Percentiles rank a stretch among this genome's conserved stretches.
phyloP scores from a whole-genome alignment of 75 land plant genomes.

The Chamaecyparis obtusa region DNA sequence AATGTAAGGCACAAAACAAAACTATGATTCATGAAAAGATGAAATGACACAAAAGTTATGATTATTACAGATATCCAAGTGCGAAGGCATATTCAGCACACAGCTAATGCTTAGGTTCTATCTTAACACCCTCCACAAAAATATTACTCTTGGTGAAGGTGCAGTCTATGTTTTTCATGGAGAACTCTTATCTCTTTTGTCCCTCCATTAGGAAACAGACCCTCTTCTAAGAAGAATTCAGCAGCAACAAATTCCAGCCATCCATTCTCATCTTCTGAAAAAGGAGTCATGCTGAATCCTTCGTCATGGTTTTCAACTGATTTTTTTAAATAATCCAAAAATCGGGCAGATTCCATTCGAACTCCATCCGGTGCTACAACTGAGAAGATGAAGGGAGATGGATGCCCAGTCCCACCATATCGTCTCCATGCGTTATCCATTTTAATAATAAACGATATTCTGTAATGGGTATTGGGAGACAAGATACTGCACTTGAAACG shows the following conservation, averaged over 20 bases:
- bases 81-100: too few species aligned
- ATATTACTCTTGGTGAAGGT: neutral
- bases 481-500: too few species aligned
- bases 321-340: neutral
- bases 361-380: neutral
- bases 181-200: neutral
- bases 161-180: neutral
- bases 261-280: neutral
- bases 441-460: too few species aligned
- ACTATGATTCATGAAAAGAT: too few species aligned
- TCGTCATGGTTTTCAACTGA: neutral
- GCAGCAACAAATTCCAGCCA: neutral
- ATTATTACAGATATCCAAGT: too few species aligned
- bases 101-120: neutral
- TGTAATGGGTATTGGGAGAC: too few species aligned
- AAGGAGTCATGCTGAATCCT: neutral
- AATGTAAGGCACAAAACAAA: too few species aligned
- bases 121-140: neutral
- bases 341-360: neutral
- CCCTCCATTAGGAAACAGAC: neutral
- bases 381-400: neutral
- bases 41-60: too few species aligned
- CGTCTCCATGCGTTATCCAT: neutral
- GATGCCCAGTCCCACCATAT: neutral
- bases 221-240: neutral